phyloP scores from a whole-genome alignment of 2,329 filamentous ascomycete species.

The Aspergillus sp. region DNA sequence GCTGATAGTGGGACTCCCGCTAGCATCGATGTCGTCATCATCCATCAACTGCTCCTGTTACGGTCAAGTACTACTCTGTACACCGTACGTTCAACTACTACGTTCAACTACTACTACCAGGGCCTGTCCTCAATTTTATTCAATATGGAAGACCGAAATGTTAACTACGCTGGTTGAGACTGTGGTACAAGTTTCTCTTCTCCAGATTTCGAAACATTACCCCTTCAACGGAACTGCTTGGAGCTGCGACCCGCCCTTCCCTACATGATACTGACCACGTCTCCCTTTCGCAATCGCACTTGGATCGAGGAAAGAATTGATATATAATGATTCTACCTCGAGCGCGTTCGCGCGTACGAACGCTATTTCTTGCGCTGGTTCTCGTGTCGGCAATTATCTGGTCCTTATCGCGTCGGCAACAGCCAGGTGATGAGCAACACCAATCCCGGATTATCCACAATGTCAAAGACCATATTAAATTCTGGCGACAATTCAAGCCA shows the following conservation, averaged over 20 bases:
- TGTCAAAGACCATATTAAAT: conserved; percentile 17
- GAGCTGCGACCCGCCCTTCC: not conserved
- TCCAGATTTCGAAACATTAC: not conserved
- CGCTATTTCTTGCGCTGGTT: conserved; percentile 11
- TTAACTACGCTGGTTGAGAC: too few relatives aligned
- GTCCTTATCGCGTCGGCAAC: conserved; percentile 10
- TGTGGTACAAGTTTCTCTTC: not conserved
- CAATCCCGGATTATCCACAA: conserved; percentile 1
- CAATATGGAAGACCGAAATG: not conserved
- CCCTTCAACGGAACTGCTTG: not conserved
- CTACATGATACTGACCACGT: not conserved
- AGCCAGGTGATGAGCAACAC: not conserved
- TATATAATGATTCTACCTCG: conserved; percentile 10
- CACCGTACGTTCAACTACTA: too few relatives aligned
- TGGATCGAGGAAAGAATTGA: not conserved
- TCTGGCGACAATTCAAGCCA: conserved; percentile 28
- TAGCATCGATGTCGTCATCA: too few relatives aligned
- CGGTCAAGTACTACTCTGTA: too few relatives aligned
- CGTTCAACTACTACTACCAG: too few relatives aligned
- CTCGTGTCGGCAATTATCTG: conserved; percentile 9
- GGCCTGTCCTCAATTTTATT: not conserved
- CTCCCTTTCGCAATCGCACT: not conserved
- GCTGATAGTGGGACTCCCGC: too few relatives aligned
- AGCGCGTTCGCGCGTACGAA: conserved; percentile 11
- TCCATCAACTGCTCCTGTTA: too few relatives aligned